Evolutionary conservation across 345 rosid species (phyloP).

Genomic region (Aquilaria sinensis): DNA sequence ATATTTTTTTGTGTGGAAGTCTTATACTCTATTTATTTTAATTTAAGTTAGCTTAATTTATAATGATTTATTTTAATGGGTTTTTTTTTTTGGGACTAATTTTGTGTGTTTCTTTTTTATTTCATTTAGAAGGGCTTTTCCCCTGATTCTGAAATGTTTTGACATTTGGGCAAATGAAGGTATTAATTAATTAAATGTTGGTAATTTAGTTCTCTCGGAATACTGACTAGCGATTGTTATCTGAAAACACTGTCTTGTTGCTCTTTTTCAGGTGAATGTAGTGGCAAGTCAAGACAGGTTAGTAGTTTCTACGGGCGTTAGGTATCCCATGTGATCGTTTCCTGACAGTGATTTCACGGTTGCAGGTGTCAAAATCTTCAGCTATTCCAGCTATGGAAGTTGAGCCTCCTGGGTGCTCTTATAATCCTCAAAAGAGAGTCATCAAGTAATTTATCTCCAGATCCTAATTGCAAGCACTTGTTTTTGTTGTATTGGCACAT

Average conservation of each 20-base stretch:
- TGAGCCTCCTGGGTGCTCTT: conserved; percentile 92
- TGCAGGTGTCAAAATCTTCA: conserved; percentile 41
- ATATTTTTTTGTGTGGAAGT: not conserved
- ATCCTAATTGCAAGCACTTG: not conserved
- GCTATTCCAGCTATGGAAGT: conserved; percentile 88
- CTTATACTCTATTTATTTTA: not conserved
- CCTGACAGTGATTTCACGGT: not conserved
- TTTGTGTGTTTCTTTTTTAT: not conserved
- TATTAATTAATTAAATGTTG: conserved; percentile 9
- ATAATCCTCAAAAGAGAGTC: conserved; percentile 79
- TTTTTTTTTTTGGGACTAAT: conserved; percentile 1
- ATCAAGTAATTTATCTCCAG: conserved; percentile 45
- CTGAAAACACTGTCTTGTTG: not conserved
- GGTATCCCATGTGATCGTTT: not conserved
- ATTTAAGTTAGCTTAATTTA: too few species aligned
- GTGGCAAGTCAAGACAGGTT: conserved; percentile 50
- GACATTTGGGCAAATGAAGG: conserved; percentile 75
- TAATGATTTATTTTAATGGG: too few species aligned
- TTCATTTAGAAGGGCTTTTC: conserved; percentile 27
- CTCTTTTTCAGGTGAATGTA: conserved; percentile 35
- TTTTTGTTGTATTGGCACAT: not conserved
- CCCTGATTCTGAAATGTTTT: conserved; percentile 36
- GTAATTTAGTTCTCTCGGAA: not conserved
- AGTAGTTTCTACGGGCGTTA: not conserved
- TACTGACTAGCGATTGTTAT: not conserved